A percentile compares a stretch with the other conserved stretches of the same genome.
phyloP scores from a whole-genome alignment of 2,329 filamentous ascomycete species.

The Cladosporium velox region DNA sequence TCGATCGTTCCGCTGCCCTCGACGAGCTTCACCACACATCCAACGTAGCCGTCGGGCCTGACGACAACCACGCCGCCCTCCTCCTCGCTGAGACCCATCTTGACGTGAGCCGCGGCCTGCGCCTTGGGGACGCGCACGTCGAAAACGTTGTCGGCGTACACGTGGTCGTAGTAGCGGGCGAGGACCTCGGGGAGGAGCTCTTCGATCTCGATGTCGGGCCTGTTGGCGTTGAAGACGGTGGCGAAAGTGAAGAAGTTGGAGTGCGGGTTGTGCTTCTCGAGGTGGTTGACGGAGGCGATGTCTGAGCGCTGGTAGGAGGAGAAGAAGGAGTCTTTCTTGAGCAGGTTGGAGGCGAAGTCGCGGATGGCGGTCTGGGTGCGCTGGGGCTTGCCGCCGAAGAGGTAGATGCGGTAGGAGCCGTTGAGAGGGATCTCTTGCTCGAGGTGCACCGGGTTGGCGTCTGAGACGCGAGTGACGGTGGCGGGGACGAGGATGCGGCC shows the following conservation, averaged over 20 bases:
- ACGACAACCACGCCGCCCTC: slow-evolving; percentile 80
- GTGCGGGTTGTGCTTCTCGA: slow-evolving; percentile 84
- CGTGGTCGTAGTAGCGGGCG: slow-evolving; percentile 73
- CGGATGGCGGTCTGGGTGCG: slow-evolving; percentile 63
- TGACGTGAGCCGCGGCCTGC: slow-evolving; percentile 75
- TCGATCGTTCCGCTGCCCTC: slow-evolving; percentile 79
- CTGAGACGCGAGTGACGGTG: slow-evolving; percentile 81
- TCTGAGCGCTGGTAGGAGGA: slow-evolving; percentile 64
- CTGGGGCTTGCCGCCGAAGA: slow-evolving; percentile 68
- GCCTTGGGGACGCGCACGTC: slow-evolving; percentile 70
- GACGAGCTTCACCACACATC: slow-evolving; percentile 69
- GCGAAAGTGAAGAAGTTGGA: slow-evolving; percentile 78
- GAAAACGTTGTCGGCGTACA: slow-evolving; percentile 83
- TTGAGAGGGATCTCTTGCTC: slow-evolving; percentile 90
- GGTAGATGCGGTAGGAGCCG: slow-evolving; percentile 80
- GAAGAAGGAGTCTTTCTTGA: slow-evolving; percentile 71
- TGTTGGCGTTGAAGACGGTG: slow-evolving; percentile 69
- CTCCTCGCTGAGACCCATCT: slow-evolving; percentile 77
- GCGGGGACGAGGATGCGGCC: slow-evolving; percentile 76
- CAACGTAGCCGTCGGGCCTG: slow-evolving; percentile 84
- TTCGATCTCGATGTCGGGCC: slow-evolving; percentile 71
- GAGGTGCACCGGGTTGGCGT: slow-evolving; percentile 86
- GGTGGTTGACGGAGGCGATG: slow-evolving; percentile 64
- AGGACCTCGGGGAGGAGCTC: slow-evolving; percentile 70
- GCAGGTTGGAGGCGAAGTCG: slow-evolving; percentile 69